Evolutionary conservation across 179 eudicot genomes (phyloP), one percentile per base, ranked within the genome.

Genomic region (Spinacia oleracea): DNA sequence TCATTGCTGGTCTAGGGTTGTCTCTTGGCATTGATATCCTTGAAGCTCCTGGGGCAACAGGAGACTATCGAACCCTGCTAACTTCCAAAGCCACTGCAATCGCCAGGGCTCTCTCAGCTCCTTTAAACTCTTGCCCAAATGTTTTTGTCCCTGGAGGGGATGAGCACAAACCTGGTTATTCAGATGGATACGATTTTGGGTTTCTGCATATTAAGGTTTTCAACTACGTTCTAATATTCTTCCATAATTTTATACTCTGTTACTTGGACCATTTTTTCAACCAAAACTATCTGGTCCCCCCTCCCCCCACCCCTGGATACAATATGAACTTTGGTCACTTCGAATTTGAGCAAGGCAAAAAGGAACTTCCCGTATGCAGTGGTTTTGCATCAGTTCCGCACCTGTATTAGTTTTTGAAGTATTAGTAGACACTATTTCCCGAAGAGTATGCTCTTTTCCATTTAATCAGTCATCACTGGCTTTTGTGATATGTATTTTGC

Each of bases 31-130:
- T 96, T 63, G 99, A 93, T 87, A 96, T 96, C 50, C 91, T 96
- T 68, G 99, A 96, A 88, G 99, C 98, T 83, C 97, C 94, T 18
- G 99, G 97, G 76, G 97, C 98, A 27, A 96, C 98, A 45, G 99
- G 99, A 83, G 99, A 96, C 79, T 96, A 96, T 82, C 84, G 99
- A 74, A 96, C 99, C 72, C 81, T 92, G 62, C 83, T 96, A 70
- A 93, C 97, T 74, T 90, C 96, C 55, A 96, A 96, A 89, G 91
- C 96, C 81, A 85, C 85, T 74, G 99, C 99, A 46, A 96, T 96
- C 67, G 96, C 93, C 65, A 86, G 78, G 71, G 99, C 99, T 71
- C 92, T 96, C 32, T 90, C 98, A 27, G 91, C 98, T 82, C 96
- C 99, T 83, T 73, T 83, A 58, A 80, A 89, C 69, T 48, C 90